phyloP scores from a whole-genome alignment of 2,329 filamentous ascomycete species.

The Scytalidium sp. region DNA sequence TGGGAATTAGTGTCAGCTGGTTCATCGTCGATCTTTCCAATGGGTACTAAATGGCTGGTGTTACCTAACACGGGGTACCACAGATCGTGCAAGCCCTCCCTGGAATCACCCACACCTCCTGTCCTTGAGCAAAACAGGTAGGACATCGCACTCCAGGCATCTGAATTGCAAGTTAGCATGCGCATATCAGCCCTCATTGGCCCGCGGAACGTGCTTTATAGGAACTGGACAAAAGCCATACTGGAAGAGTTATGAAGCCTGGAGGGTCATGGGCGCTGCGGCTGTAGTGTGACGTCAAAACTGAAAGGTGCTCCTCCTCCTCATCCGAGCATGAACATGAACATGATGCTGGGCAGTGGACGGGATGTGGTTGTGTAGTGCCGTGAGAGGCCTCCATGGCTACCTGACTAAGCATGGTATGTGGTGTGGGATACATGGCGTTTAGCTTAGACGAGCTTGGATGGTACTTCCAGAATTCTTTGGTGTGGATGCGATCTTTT shows the following conservation, averaged over 20 bases:
- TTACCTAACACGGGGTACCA: conserved; percentile 35
- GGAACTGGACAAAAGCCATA: conserved; percentile 3
- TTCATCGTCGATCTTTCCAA: too few relatives aligned
- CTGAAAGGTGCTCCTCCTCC: neutral
- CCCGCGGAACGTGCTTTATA: neutral
- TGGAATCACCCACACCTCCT: conserved; percentile 55
- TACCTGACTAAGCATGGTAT: neutral
- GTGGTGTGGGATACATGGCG: neutral
- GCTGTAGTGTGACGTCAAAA: neutral
- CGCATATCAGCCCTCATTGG: neutral
- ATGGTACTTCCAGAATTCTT: neutral
- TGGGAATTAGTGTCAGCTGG: neutral
- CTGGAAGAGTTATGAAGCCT: conserved; percentile 15
- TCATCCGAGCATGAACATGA: neutral
- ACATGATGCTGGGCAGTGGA: neutral
- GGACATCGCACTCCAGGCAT: conserved; percentile 51
- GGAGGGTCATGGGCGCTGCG: neutral
- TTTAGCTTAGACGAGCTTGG: neutral
- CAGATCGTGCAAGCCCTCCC: conserved; percentile 49
- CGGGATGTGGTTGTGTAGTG: neutral
- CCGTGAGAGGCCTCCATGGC: neutral
- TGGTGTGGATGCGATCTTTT: neutral
- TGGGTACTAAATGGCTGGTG: too few relatives aligned
- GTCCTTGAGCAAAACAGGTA: conserved; percentile 44
- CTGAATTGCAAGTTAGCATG: conserved; percentile 18